Percentiles rank a stretch among this genome's conserved stretches.
Evolutionary conservation across 1,139 yeast species (phyloP).

Genomic region (Saccharomycopsis crataegensis): DNA sequence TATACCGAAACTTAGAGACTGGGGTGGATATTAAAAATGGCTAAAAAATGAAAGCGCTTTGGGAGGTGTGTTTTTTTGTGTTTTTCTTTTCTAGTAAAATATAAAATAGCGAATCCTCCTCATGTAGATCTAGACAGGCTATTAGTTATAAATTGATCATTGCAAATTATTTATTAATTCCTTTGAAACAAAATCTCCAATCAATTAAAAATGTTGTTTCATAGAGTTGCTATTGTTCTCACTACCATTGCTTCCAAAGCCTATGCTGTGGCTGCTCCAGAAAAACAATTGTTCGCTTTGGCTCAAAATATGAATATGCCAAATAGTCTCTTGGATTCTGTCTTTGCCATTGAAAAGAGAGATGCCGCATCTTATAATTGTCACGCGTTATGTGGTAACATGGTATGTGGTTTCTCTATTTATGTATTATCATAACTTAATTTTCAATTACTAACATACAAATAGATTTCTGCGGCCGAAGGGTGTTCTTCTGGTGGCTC

Average conservation of each 20-base stretch:
- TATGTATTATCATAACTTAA: no score
- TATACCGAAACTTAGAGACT: no score
- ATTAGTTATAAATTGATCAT: background rate
- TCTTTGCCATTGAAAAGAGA: slow-evolving; percentile 13
- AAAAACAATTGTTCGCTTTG: slow-evolving; percentile 2
- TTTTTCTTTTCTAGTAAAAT: no score
- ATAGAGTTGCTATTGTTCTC: background rate
- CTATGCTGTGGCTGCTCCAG: slow-evolving; percentile 11
- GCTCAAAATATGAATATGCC: slow-evolving; percentile 8
- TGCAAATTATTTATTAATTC: background rate
- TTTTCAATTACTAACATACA: no score
- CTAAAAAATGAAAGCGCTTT: no score
- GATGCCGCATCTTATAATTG: slow-evolving; percentile 24
- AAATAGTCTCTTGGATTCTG: slow-evolving; percentile 10
- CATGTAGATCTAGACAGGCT: background rate
- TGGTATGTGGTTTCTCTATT: no score
- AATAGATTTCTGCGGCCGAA: slow-evolving; percentile 26
- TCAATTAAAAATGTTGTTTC: background rate
- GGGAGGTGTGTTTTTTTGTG: no score
- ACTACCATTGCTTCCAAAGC: slow-evolving; percentile 1
- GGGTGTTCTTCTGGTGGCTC: slow-evolving; percentile 20
- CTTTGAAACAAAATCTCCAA: background rate
- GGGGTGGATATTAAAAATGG: no score
- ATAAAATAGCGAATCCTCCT: background rate
- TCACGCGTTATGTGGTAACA: slow-evolving; percentile 27